phyloP scores from a whole-genome alignment of 176 grass and related monocot species.

The Chrysopogon serrulatus region DNA sequence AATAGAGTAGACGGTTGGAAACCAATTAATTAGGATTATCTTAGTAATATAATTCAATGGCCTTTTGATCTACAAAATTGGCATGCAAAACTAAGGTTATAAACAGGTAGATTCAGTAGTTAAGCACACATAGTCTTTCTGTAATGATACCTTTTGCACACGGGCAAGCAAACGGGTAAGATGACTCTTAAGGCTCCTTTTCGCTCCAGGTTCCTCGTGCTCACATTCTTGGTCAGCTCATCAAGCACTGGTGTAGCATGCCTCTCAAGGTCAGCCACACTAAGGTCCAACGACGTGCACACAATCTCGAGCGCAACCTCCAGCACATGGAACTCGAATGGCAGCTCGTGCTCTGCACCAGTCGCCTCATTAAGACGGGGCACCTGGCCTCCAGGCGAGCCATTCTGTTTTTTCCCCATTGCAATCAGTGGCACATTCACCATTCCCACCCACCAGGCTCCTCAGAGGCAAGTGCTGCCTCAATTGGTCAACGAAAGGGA shows the following conservation, averaged over 20 bases:
- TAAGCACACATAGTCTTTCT: neutral
- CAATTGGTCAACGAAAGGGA: conserved; percentile 84
- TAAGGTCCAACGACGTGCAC: conserved; percentile 59
- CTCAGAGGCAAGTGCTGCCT: conserved; percentile 61
- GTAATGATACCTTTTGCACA: conserved; percentile 77
- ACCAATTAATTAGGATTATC: neutral
- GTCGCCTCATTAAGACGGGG: conserved; percentile 44
- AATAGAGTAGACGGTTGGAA: neutral
- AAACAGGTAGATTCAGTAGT: neutral
- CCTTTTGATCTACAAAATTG: neutral
- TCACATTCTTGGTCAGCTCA: conserved; percentile 89
- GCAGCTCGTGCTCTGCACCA: conserved; percentile 63
- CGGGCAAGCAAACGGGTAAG: conserved; percentile 89
- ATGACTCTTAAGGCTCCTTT: conserved; percentile 81
- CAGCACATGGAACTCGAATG: conserved; percentile 98
- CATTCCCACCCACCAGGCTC: conserved; percentile 25
- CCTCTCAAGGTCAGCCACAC: conserved; percentile 72
- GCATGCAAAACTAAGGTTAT: neutral
- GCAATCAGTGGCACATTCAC: conserved; percentile 12
- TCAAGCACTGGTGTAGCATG: conserved; percentile 81
- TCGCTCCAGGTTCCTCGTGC: conserved; percentile 87
- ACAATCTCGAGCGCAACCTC: conserved; percentile 77
- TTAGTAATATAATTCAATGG: neutral
- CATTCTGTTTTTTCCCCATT: conserved; percentile 21
- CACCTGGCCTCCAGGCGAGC: conserved; percentile 20